Evolutionary conservation across 2,329 filamentous ascomycete genomes (phyloP).

Genomic region (Verticillium nubilum): DNA sequence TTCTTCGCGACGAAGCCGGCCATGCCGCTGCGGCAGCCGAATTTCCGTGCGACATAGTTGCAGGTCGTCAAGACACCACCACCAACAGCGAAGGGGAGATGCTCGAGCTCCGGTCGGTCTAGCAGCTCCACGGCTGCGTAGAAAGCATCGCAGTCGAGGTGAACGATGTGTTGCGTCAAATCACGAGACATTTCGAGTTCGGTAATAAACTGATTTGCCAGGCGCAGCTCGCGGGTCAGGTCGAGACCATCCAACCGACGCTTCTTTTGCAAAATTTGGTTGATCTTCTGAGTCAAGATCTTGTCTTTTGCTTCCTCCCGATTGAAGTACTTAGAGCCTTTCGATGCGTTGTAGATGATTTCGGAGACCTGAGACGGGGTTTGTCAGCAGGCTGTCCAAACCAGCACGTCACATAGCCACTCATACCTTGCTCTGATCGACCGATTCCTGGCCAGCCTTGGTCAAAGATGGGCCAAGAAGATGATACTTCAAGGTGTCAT

Average conservation of each 20-base stretch:
- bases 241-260: constrained; percentile 69
- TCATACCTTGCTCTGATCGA: constrained; percentile 79
- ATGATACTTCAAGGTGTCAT: constrained; percentile 75
- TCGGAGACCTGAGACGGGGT: constrained; percentile 68
- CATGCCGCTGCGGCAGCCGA: constrained; percentile 91
- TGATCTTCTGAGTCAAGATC: constrained; percentile 79
- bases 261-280: constrained; percentile 71
- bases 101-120: constrained; percentile 75
- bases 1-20: constrained; percentile 93
- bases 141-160: constrained; percentile 96
- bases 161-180: constrained; percentile 77
- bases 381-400: background rate
- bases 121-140: constrained; percentile 91
- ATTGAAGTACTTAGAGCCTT: constrained; percentile 93
- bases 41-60: constrained; percentile 88
- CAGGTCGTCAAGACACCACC: constrained; percentile 59
- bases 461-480: constrained; percentile 86
- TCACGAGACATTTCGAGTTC: constrained; percentile 76
- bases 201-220: constrained; percentile 74
- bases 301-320: constrained; percentile 83
- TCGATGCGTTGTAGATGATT: constrained; percentile 94
- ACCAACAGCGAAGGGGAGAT: constrained; percentile 88
- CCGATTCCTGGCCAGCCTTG: constrained; percentile 86
- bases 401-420: background rate
- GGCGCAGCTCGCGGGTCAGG: constrained; percentile 64